phyloP scores from a whole-genome alignment of 345 rosid genomes.

The Populus tremula region DNA sequence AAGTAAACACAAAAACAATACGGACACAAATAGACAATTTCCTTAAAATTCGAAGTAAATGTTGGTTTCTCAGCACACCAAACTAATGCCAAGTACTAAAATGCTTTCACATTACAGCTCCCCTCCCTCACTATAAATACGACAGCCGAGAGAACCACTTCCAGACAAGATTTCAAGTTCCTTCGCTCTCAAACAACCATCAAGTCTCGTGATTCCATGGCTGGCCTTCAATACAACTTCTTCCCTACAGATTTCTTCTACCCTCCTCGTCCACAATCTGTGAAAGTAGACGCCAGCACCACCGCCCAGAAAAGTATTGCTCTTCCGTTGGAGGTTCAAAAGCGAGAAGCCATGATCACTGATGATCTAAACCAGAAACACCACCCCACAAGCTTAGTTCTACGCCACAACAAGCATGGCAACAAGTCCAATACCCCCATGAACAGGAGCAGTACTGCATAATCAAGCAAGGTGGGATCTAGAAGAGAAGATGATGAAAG shows the following conservation, averaged over 20 bases:
- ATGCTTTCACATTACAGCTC: too few relatives aligned
- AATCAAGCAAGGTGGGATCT: neutral
- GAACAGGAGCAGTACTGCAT: neutral
- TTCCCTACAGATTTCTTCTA: constrained; percentile 25
- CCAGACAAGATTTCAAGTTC: neutral
- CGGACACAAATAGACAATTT: too few relatives aligned
- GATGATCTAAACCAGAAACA: neutral
- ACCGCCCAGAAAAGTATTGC: neutral
- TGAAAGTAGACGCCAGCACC: neutral
- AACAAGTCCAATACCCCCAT: neutral
- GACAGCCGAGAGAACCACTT: neutral
- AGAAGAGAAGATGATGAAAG: neutral
- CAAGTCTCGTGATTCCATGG: constrained; percentile 10
- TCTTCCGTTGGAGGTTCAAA: constrained; percentile 10
- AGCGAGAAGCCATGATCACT: neutral
- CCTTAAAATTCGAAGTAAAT: too few relatives aligned
- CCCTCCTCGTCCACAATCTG: constrained; percentile 16
- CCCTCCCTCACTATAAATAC: too few relatives aligned
- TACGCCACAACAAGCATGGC: neutral
- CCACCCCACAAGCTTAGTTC: neutral
- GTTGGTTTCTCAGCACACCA: too few relatives aligned
- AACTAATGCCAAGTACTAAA: too few relatives aligned
- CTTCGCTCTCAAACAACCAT: neutral
- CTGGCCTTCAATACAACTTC: constrained; percentile 22
- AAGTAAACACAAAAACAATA: too few relatives aligned